Base-by-base conservation (phyloP, 345 rosid species). In the Sisymbrium altissimum region DNA sequence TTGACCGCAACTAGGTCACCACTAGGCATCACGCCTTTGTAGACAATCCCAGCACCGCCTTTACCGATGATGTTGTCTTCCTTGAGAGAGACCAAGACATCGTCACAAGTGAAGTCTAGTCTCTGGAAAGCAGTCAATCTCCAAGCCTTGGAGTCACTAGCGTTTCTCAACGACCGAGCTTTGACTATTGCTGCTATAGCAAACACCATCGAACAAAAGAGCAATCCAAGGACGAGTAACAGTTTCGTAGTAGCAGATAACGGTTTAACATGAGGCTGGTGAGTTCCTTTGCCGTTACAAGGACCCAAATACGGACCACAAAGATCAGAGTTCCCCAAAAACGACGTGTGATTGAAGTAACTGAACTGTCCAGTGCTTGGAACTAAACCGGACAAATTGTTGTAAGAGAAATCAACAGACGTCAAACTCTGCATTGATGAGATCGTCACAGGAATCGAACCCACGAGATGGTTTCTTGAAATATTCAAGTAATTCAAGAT, bases 41-140 rank as follows among this genome's bases (percentile, higher is more conserved):
- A 91, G 71, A 91, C 97, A 74, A 87, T 87, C 57, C 97, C 96
- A 0, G 96, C 96, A 25, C 96, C 96, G 2, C 97, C 93, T 82
- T 89, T 91, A 7, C 97, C 97, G 0, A 91, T 91, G 6, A 89
- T 89, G 73, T 89, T 91, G 64, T 87, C 91, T 78, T 91, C 97
- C 58, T 91, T 91, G 78, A 91, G 81, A 77, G 83, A 80, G 57
- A 87, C 86, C 66, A 91, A 71, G 66, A 91, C 84, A 71, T 91
- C 96, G 44, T 89, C 93, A 41, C 85, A 86, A 11, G 87, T 82
- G 76, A 91, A 89, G 71, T 91, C 95, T 77, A 91, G 58, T 62
- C 93, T 89, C 80, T 91, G 97, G 84, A 91, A 91, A 19, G 97
- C 93, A 7, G 96, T 91, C 57, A 91, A 48, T 78, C 85, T 91